Conservation (phyloP, 345 rosid genomes). For the Rhodomyrtus tomentosa region DNA sequence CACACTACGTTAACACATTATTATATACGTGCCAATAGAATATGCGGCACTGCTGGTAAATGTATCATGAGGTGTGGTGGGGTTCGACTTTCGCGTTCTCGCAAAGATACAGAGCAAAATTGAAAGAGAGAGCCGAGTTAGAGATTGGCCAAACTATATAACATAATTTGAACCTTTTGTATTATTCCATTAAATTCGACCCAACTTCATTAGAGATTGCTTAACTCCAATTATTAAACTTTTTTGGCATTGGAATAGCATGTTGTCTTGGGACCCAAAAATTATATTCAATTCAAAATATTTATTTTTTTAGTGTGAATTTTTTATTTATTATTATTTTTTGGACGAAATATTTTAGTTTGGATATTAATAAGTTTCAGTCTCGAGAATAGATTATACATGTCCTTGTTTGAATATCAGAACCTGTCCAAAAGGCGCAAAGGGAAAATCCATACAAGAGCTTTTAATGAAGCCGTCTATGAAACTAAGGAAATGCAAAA, state of each 20-base stretch:
- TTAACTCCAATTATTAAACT: neutral
- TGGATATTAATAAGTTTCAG: neutral
- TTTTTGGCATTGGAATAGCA: neutral
- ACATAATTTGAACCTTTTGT: neutral
- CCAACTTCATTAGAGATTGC: neutral
- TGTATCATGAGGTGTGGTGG: fast-evolving
- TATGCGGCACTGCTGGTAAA: too few species aligned
- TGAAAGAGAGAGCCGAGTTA: too few species aligned
- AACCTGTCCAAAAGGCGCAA: neutral
- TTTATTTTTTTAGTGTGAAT: neutral
- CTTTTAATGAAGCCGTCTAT: neutral
- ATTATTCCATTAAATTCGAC: neutral
- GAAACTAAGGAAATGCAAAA: neutral
- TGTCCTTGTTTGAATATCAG: neutral
- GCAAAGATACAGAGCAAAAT: too few species aligned
- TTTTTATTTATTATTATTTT: neutral
- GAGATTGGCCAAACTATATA: too few species aligned
- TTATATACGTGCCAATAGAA: neutral
- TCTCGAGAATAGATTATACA: neutral
- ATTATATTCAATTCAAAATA: neutral
- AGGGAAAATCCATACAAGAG: neutral
- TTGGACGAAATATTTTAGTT: too few species aligned
- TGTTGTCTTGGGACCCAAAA: neutral
- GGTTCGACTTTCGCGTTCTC: too few species aligned
- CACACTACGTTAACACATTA: neutral